Evolutionary conservation across 2,329 filamentous ascomycete species (phyloP), one percentile per base, ranked within the genome.

Genomic region (Monilinia polystroma): DNA sequence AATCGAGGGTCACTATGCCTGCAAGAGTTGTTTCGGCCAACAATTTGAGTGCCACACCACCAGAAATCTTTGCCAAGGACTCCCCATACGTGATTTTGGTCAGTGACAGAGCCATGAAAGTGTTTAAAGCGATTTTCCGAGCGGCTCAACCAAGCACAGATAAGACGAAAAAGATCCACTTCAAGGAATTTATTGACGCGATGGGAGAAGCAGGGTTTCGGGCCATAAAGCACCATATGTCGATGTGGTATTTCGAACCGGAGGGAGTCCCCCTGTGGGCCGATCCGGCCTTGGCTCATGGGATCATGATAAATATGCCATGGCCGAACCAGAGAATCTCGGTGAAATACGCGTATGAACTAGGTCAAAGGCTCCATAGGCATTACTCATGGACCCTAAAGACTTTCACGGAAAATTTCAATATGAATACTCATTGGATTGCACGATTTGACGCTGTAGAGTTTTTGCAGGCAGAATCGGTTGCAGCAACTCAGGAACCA

Each of bases 261-360:
- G 43, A 62, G 23, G 45, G 45, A n/a, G 58, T 62, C 5, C 58
- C 58, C 10, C 16, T 51, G 10, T 32, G 26, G 12, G 23, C 49
- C 20, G 45, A 62, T 62, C 8, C 26, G 16, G 26, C 26, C 49
- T 47, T 62, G 2, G 8, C 20, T 14, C 43, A 35, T 29, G 32
- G 58, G 4, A 62, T 62, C 18, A 62, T 62, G 58, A 52, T 62
- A 51, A 29, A 51, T n/a, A 45, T 41, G 32, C 58, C 58, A 16
- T 62, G 58, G 58, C 43, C 49, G 4, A 23, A 51, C 12, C 12
- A 20, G 8, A 62, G n/a, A 29, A 62, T 62, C 23, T n/a, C 23
- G 5, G 2, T 18, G 14, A 51, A 16, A 29, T 62, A 62, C n/a
- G 58, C 58, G 26, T 14, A 35, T 11, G 8, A 20, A n/a, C 49